Evolutionary conservation across 352 stramenopile species (phyloP), one percentile per base, ranked within the genome.

Genomic region (Phytophthora sp.): DNA sequence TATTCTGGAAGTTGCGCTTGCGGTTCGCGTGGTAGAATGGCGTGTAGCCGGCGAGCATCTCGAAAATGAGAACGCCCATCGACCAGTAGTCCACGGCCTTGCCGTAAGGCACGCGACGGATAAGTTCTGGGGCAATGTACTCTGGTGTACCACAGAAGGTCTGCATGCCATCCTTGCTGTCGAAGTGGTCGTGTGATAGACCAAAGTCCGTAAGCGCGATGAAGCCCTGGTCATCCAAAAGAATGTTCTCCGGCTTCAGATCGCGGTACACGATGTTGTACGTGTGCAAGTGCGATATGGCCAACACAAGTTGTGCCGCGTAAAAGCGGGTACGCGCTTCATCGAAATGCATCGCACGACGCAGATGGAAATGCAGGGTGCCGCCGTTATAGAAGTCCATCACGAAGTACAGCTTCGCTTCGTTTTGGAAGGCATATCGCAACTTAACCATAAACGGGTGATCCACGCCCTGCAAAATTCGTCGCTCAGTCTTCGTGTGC

Each of bases 381-480:
- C 89, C 89, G 24, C 87, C 89, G 26, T 90, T 92, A 71, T 96
- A 95, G 43, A 92, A 95, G 58, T 96, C 89, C 82, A 95, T 96
- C 8, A 96, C 87, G 42, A 96, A 90, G 45, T 96, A 96, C 54
- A 96, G 48, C 63, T 92, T 94, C n/a, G 71, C 62, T 0, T 86
- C 70, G 48, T 84, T 95, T 65, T 96, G 88, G 70, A 96, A 96
- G 9, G 85, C 85, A 50, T 93, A 96, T 21, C 88, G 88, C 18
- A 96, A 67, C 49, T 91, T 91, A 11, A 96, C 88, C 30, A 94
- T 77, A 55, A 96, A 96, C 5, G 88, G 88, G 51, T 94, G 87
- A 55, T 96, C 86, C 26, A 96, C 74, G 39, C 87, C 77, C 58
- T 90, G 86, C 31, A 97, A 70, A 37, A 97, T 91, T 23, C 84